These are phyloP conservation scores for Aspergillus carbonarius DNA, from an alignment of 2,329 filamentous ascomycete species.

Conservation along the genomic window DNA sequence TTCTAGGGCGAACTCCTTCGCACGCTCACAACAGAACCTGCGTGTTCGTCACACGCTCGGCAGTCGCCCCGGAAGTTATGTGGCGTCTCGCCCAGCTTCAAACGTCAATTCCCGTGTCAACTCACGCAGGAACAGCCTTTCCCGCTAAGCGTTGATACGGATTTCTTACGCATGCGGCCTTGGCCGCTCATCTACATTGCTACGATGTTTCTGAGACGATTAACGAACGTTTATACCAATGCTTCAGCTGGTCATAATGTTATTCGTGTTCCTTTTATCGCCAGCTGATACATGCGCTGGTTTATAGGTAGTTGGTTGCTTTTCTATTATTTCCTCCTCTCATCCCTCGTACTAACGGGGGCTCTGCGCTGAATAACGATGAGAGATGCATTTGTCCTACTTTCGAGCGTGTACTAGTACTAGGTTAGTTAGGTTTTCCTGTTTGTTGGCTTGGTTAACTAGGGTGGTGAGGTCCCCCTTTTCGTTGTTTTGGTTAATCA, in stretches of 20 bases:
- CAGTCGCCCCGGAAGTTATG: slow-evolving; percentile 36
- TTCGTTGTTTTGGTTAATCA: too few relatives aligned
- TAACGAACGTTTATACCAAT: slow-evolving; percentile 7
- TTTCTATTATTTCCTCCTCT: neutral
- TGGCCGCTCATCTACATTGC: neutral
- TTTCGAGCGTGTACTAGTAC: neutral
- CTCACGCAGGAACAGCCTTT: slow-evolving; percentile 31
- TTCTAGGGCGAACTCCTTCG: slow-evolving; percentile 40
- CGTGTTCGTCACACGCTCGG: slow-evolving; percentile 37
- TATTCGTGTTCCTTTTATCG: slow-evolving; percentile 1
- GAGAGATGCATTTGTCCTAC: neutral
- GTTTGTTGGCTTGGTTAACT: neutral
- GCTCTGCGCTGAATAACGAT: neutral
- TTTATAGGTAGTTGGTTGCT: neutral
- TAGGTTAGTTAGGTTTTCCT: neutral
- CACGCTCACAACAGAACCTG: slow-evolving; percentile 40
- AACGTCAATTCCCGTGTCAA: slow-evolving; percentile 31
- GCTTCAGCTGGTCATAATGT: neutral
- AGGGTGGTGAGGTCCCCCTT: too few relatives aligned
- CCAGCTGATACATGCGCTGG: neutral
- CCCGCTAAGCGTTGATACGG: slow-evolving; percentile 3
- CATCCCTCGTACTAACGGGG: neutral
- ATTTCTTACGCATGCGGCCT: neutral
- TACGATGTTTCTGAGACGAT: slow-evolving; percentile 5
- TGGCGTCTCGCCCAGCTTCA: slow-evolving; percentile 33